Conservation (phyloP, 805 yeast species). For the Candida golubevii region DNA sequence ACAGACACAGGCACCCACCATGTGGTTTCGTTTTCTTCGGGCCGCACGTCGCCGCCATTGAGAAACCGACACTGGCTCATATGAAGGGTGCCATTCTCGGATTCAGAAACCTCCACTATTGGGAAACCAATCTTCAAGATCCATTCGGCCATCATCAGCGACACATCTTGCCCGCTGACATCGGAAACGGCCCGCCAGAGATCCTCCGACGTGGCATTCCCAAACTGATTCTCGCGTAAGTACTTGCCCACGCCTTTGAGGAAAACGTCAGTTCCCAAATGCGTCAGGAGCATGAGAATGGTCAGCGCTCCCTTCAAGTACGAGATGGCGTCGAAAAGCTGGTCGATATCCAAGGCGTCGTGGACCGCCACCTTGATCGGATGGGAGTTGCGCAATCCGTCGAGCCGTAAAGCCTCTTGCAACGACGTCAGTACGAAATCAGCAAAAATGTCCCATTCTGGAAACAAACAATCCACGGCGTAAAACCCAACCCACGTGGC, state of each 20-base stretch:
- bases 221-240: conserved; percentile 56
- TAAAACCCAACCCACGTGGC: conserved; percentile 82
- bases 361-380: conserved; percentile 81
- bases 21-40: conserved; percentile 50
- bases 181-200: conserved; percentile 66
- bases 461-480: conserved; percentile 65
- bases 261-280: conserved; percentile 64
- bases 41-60: conserved; percentile 54
- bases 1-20: conserved; percentile 59
- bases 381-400: conserved; percentile 61
- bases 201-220: conserved; percentile 71
- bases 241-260: conserved; percentile 70
- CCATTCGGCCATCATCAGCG: conserved; percentile 63
- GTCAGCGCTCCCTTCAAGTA: conserved; percentile 79
- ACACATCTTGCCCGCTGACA: conserved; percentile 59
- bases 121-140: conserved; percentile 74
- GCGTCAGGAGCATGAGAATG: conserved; percentile 69
- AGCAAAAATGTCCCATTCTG: conserved; percentile 77
- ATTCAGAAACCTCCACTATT: conserved; percentile 45
- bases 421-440: conserved; percentile 49
- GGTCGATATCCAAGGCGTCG: conserved; percentile 74
- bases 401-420: conserved; percentile 50
- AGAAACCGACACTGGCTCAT: conserved; percentile 59
- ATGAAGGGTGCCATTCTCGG: conserved; percentile 28
- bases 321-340: conserved; percentile 77